Base-by-base conservation (phyloP, 352 stramenopile genomes). In the Blastocystis sp. region DNA sequence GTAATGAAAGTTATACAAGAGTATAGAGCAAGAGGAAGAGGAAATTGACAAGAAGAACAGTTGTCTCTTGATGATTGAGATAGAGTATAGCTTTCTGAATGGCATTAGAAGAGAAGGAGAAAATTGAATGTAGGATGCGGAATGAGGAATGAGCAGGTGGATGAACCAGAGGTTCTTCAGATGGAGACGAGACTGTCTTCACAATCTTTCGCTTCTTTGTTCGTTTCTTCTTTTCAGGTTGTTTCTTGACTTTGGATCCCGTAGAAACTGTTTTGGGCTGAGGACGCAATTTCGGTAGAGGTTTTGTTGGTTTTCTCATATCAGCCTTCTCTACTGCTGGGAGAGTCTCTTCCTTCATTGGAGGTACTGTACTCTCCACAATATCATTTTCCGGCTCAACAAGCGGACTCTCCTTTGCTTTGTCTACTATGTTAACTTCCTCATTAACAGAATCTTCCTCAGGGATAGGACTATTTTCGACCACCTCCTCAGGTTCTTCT, bases 61-160 rank as follows among this genome's bases (percentile, higher is more conserved):
- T 51, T 43, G 42, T 74, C 63, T 74, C 63, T 37, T 74, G 63
- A 51, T 27, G 27, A n/a, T 61, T n/a, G 2, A 61, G 63, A 74
- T 24, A 74, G 4, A 12, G 27, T 52, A 51, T 12, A 29, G 63
- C 35, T 35, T 14, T 12, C 59, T 46, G 59, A 69, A 69, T 21
- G 9, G 29, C 59, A 69, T 11, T 69, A 35, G 35, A 35, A 46
- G 59, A 46, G 59, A 69, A 69, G 21, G 42, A 32, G 24, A 42
- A 14, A 69, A 19, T 9, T 7, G 1, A n/a, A 42, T 32, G 16
- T 4, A 32, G 24, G 7, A 69, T 42, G 14, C 3, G 5, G 12
- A 69, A 69, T 12, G 59, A 69, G 3, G 59, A 35, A 2, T 35
- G 2, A 6, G 11, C 56, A 11, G n/a, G 11, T 35, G 2, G 56